Base-by-base conservation (phyloP, 2,329 filamentous ascomycete species). In the Didymella arachidicola region DNA sequence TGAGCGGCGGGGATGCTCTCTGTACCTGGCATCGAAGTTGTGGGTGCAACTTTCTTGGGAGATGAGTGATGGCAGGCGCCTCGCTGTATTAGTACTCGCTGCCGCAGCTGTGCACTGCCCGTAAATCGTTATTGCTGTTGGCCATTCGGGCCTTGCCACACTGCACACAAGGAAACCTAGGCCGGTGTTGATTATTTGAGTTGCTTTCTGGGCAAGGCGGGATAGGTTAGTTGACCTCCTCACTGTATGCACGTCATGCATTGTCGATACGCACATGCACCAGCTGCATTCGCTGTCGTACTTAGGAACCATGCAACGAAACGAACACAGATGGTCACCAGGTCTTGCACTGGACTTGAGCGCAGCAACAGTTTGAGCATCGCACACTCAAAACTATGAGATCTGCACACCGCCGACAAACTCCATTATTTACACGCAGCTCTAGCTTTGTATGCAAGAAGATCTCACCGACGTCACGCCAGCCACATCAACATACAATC, bases 121-220 rank as follows among this genome's bases (percentile, higher is more conserved):
- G 47, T 58, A 50, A 57, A 47, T 47, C 18, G 34, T 44, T 44
- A 43, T 49, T 43, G 41, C n/a, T 36, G 32, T 54, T 50, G 53
- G 45, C 56, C 51, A 53, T 62, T 48, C 44, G 55, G 45, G 42
- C 47, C 34, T 53, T 51, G 60, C 57, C 53, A 55, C 57, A 42
- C 43, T 53, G 43, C 54, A 48, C 41, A 36, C 54, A 59, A 59
- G 44, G 44, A 47, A 36, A 54, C 44, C 58, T 59, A 49, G 58
- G 56, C 51, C 54, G 52, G 52, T 27, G 57, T 46, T 46, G 50
- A 54, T 59, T 45, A 53, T 56, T 53, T 16, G 48, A 58, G 44
- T 43, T 63, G 60, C 45, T 49, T 25, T 57, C 53, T 49, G 48
- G 27, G 41, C 53, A 51, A 14, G 18, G 42, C 36, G 36, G 48